Evolutionary conservation across 495 filamentous ascomycete genomes (phyloP), one percentile per base, ranked within the genome.

Genomic region (Daldinia bambusicola): DNA sequence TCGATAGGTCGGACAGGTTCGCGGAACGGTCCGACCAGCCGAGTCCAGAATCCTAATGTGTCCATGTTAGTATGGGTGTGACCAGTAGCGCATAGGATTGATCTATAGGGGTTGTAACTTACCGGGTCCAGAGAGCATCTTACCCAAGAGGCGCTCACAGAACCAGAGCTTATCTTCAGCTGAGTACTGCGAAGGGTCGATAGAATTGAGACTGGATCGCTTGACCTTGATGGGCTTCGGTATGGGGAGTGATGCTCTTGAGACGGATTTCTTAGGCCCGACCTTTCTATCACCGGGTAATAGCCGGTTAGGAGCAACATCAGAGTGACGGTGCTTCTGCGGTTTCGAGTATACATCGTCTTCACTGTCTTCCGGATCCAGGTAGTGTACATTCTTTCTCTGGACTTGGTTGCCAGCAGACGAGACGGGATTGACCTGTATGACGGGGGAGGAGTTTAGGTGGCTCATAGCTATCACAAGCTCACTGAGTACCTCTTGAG

Each of bases 391-490:
- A 18, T 80, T 82, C 63, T 81, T 81, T 6, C 79, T 63, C 38
- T 71, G 63, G 43, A 74, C 52, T 2, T 56, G 72, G 43, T 56
- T 62, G 18, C 31, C 61, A 36, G 70, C 68, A 8, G 58, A 72
- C 9, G 62, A 59, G 38, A 69, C 52, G 18, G 64, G 40, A 66
- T 71, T 71, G 34, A 75, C 70, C 36, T 74, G 78, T 14, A 76
- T 43, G n/a, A 69, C 61, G 0, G 80, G 77, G 0, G 76, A 63
- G 6, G 74, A 61, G 13, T 83, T 77, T 26, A 84, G 69, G 9
- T 81, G 80, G 71, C 83, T 85, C 84, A 87, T 86, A n/a, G 84
- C 81, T 2, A 87, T 81, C 0, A 87, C 85, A 8, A 87, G 76
- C 67, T 87, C 85, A 57, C 82, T 85, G 16, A 87, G 58, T 6